Conservation (phyloP, 169 alveolate species). For the Plasmodium inui region DNA sequence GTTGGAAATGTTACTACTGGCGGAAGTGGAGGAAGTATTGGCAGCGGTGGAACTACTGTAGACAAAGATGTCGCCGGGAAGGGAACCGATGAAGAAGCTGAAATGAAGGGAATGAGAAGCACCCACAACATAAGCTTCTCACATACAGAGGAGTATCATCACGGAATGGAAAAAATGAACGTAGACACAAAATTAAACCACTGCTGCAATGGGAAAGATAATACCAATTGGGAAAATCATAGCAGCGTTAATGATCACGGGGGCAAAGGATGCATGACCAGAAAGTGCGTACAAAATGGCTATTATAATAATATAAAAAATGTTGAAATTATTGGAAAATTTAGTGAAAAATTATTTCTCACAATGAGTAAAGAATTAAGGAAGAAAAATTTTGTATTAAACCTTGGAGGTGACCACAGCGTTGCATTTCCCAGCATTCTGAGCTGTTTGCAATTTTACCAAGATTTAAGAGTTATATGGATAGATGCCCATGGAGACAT, state of each 20-base stretch:
- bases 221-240: neutral
- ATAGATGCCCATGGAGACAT: conserved; percentile 86
- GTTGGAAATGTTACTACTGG: conserved; percentile 27
- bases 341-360: conserved; percentile 25
- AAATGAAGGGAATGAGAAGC: neutral
- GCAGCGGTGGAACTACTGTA: neutral
- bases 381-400: conserved; percentile 73
- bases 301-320: conserved; percentile 51
- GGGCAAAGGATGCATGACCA: neutral
- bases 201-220: neutral
- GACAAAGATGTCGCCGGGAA: neutral
- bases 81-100: neutral
- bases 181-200: neutral
- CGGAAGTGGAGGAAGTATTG: neutral
- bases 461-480: conserved; percentile 81
- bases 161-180: neutral
- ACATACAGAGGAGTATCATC: neutral
- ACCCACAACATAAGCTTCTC: neutral
- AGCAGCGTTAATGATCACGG: neutral
- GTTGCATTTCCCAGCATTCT: conserved; percentile 79
- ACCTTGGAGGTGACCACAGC: conserved; percentile 85
- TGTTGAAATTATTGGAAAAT: conserved; percentile 20
- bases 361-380: conserved; percentile 41
- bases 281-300: neutral
- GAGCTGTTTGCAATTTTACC: conserved; percentile 62